A percentile compares a stretch with the other conserved stretches of the same genome.
phyloP scores from a whole-genome alignment of 345 rosid species.

The Populus pruinosa region DNA sequence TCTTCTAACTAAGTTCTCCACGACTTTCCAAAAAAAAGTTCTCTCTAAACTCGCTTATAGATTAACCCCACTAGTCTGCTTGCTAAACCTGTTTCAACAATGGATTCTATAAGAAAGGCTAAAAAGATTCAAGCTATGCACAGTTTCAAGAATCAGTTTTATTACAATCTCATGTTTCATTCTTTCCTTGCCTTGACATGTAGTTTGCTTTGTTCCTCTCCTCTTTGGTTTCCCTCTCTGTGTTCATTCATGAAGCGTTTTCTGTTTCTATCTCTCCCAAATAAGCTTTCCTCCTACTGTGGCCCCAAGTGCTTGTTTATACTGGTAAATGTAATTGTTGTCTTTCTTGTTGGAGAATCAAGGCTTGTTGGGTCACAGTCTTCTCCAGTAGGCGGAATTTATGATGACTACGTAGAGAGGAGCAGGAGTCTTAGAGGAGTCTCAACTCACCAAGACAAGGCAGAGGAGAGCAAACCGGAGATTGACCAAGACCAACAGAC shows the following conservation, averaged over 20 bases:
- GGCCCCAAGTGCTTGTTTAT: conserved; percentile 48
- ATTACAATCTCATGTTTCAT: conserved; percentile 21
- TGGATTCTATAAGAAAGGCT: conserved; percentile 14
- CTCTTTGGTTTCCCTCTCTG: conserved; percentile 26
- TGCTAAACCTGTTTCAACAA: background rate
- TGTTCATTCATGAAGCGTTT: conserved; percentile 20
- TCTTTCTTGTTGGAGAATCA: conserved; percentile 51
- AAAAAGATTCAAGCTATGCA: conserved; percentile 15
- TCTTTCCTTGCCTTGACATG: conserved; percentile 29
- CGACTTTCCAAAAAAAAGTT: background rate
- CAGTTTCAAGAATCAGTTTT: background rate
- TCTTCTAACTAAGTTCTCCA: background rate
- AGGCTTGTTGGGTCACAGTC: conserved; percentile 14
- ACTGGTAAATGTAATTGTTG: conserved; percentile 48
- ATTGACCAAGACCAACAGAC: background rate
- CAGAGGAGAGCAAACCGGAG: background rate
- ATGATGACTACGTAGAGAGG: conserved; percentile 46
- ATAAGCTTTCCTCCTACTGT: conserved; percentile 23
- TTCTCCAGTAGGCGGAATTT: conserved; percentile 17
- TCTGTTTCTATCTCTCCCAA: conserved; percentile 23
- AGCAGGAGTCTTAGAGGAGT: conserved; percentile 16
- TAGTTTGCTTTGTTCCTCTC: conserved; percentile 18
- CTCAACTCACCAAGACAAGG: conserved; percentile 10
- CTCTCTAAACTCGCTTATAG: background rate
- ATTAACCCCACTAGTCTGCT: background rate